These are phyloP conservation scores for Asterella californica DNA, from an alignment of 225 moss, liverwort and hornwort genomes.

Conservation along the genomic window DNA sequence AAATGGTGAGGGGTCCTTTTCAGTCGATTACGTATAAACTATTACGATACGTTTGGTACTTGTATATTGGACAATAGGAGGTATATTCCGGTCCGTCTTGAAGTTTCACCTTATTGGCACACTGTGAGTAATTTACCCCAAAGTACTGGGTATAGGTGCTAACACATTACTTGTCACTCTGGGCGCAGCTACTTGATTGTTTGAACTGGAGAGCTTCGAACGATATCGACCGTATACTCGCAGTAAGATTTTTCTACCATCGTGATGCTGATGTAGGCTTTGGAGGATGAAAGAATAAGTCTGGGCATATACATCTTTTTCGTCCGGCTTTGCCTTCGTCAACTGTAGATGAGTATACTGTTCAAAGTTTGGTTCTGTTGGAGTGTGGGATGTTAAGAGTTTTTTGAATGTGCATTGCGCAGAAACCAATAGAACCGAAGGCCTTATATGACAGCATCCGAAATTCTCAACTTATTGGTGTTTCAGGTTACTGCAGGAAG, in stretches of 20 bases:
- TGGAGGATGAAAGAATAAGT: neutral
- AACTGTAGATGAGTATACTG: neutral
- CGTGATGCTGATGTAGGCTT: neutral
- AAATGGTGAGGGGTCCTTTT: constrained; percentile 62
- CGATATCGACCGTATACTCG: constrained; percentile 76
- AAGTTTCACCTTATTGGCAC: neutral
- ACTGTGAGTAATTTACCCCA: neutral
- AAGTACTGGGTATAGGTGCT: neutral
- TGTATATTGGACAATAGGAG: neutral
- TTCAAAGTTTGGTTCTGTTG: neutral
- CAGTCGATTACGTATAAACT: neutral
- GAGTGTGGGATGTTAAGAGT: neutral
- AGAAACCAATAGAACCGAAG: constrained; percentile 88
- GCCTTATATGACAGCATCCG: constrained; percentile 57
- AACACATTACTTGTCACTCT: constrained; percentile 5
- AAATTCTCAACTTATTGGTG: constrained; percentile 69
- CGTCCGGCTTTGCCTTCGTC: neutral
- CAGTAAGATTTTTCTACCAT: constrained; percentile 41
- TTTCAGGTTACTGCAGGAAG: constrained; percentile 90
- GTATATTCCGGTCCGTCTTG: neutral
- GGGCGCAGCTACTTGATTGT: constrained; percentile 74
- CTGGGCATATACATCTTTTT: neutral
- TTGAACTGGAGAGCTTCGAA: constrained; percentile 81
- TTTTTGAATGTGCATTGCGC: constrained; percentile 1
- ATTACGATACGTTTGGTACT: neutral